Evolutionary conservation across 257 asterid genomes (phyloP), one percentile per base, ranked within the genome.

Genomic region (Solanum pimpinellifolium): DNA sequence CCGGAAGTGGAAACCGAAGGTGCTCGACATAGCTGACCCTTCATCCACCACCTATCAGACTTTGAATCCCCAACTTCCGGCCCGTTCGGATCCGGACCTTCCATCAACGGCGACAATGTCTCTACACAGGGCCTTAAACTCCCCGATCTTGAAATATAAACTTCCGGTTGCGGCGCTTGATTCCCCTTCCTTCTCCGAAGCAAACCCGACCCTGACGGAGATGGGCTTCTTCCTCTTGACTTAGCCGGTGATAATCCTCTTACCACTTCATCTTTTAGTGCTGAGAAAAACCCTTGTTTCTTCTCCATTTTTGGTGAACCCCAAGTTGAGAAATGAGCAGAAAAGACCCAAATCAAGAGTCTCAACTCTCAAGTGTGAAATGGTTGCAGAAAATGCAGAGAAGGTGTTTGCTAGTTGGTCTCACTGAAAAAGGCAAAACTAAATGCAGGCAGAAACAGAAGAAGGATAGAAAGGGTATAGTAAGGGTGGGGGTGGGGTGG

Each of bases 201-300:
- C 13, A 93, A 89, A 49, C 95, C 95, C 35, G 96, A 93, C 68
- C 93, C 92, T 23, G 96, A 92, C 1, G 95, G 96, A 11, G 98
- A 94, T 11, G 90, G 92, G 89, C 94, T 92, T 83, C 97, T 89
- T 62, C 91, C 89, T 73, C 96, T 88, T 20, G 96, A 90, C 65
- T 93, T 90, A 12, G 89, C 92, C 70, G 98, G 98, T 2, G 97
- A 94, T 9, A 95, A 89, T 33, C 95, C 98, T 37, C 96, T 90
- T 5, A 94, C 95, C 0, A 95, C 92, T 78, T 95, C 98, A n/a
- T 92, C 92, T 72, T 92, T 95, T 18, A 95, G 86, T 21, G 95
- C 92, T 6, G 98, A 94, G 77, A 95, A 94, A 81, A 95, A 93
- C 1, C 95, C 95, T 72, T 93, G 95, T 86, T 90, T 94, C 69